These are phyloP conservation scores for Gossypium anomalum DNA, from an alignment of 345 rosid species.

Conservation along the genomic window DNA sequence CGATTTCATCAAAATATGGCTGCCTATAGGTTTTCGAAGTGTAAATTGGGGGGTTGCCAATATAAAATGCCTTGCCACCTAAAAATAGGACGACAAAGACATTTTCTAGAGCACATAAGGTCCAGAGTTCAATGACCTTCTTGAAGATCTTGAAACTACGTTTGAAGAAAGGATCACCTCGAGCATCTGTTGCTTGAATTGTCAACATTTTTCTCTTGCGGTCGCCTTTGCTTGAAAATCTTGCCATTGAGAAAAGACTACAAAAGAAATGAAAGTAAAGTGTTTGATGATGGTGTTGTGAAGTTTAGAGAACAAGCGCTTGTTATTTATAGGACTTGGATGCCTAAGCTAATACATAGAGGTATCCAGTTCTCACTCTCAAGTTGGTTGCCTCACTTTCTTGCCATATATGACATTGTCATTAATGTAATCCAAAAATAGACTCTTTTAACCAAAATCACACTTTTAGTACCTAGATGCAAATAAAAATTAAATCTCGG, in stretches of 20 bases:
- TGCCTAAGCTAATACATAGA: neutral
- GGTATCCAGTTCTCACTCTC: neutral
- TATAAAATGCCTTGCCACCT: neutral
- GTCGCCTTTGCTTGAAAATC: neutral
- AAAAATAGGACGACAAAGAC: slow-evolving; percentile 14
- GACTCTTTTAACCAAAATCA: neutral
- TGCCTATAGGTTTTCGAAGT: too few species aligned
- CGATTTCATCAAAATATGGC: neutral
- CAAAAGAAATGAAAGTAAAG: neutral
- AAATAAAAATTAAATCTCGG: slow-evolving; percentile 4
- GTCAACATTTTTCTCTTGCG: neutral
- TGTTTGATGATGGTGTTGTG: neutral
- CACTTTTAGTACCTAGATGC: neutral
- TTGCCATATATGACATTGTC: slow-evolving; percentile 12
- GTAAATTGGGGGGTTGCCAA: slow-evolving; percentile 10
- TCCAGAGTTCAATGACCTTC: slow-evolving; percentile 16
- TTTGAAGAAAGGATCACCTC: neutral
- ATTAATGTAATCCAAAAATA: neutral
- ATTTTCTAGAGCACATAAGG: slow-evolving; percentile 18
- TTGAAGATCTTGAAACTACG: slow-evolving; percentile 1
- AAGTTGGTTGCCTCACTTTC: slow-evolving; percentile 14
- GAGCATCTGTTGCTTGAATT: neutral
- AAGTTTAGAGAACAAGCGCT: neutral
- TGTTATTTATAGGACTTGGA: slow-evolving; percentile 24
- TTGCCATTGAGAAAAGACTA: neutral